Percentiles rank a stretch among this genome's conserved stretches.
phyloP scores from a whole-genome alignment of 2,329 filamentous ascomycete species.

The Ciborinia camelliae region DNA sequence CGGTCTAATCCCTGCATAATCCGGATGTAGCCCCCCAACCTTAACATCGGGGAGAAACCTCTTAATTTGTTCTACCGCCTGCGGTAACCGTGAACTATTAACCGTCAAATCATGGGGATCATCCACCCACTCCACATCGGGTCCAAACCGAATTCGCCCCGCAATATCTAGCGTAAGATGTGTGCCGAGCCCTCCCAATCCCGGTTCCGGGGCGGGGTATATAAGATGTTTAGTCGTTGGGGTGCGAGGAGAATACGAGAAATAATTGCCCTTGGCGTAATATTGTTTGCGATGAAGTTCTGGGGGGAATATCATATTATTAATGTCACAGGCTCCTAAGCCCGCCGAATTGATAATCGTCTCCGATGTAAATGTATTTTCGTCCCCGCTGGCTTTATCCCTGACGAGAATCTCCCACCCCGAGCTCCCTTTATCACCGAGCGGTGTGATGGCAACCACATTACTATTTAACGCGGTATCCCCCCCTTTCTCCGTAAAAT shows the following conservation, averaged over 20 bases:
- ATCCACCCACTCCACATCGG: slow-evolving; percentile 91
- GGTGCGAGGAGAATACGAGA: slow-evolving; percentile 66
- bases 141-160: slow-evolving; percentile 84
- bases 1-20: slow-evolving; percentile 89
- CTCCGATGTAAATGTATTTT: slow-evolving; percentile 64
- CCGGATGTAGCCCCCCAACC: slow-evolving; percentile 61
- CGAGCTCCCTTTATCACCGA: slow-evolving; percentile 42
- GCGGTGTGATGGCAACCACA: slow-evolving; percentile 54
- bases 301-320: slow-evolving; percentile 73
- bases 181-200: slow-evolving; percentile 81
- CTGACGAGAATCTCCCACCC: slow-evolving; percentile 68
- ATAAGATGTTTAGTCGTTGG: slow-evolving; percentile 71
- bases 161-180: slow-evolving; percentile 88
- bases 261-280: slow-evolving; percentile 96
- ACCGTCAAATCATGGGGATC: slow-evolving; percentile 66
- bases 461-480: slow-evolving; percentile 65
- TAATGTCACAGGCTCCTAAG: slow-evolving; percentile 68
- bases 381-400: slow-evolving; percentile 47
- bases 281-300: slow-evolving; percentile 57
- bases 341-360: slow-evolving; percentile 84
- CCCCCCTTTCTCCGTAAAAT: slow-evolving; percentile 74
- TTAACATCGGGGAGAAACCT: slow-evolving; percentile 76
- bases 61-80: slow-evolving; percentile 71
- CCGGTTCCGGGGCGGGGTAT: slow-evolving; percentile 82
- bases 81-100: slow-evolving; percentile 57